phyloP scores from a whole-genome alignment of 176 grass and related monocot genomes.

The Carex kokanica region DNA sequence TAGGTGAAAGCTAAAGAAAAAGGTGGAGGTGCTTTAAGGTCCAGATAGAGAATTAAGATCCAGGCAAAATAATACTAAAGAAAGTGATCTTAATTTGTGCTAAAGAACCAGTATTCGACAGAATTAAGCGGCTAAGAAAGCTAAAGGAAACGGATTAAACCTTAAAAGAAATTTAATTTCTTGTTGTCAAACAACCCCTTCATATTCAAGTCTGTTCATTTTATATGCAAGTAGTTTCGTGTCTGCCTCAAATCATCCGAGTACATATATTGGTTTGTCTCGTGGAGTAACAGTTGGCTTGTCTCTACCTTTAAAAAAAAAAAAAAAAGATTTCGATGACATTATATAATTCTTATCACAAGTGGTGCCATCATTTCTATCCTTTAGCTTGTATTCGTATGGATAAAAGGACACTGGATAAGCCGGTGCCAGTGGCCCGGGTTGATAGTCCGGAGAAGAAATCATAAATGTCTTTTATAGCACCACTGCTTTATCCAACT shows the following conservation, averaged over 20 bases:
- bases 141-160: too few relatives aligned
- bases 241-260: neutral
- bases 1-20: too few relatives aligned
- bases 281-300: neutral
- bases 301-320: neutral
- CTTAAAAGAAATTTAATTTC: too few relatives aligned
- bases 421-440: neutral
- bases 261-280: neutral
- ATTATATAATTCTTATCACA: neutral
- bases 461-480: neutral
- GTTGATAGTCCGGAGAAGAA: neutral
- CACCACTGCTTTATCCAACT: neutral
- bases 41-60: too few relatives aligned
- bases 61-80: too few relatives aligned
- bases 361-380: neutral
- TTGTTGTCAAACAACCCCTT: too few relatives aligned
- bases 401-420: neutral
- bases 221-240: neutral
- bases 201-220: too few relatives aligned
- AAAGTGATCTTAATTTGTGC: too few relatives aligned
- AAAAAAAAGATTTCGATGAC: neutral
- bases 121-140: too few relatives aligned
- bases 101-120: accelerated
- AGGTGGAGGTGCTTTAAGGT: too few relatives aligned
- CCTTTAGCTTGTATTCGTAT: neutral